Evolutionary conservation across 371 early-diverging fungal species (phyloP), one percentile per base, ranked within the genome.

Genomic region (Rhizopus stolonifer): DNA sequence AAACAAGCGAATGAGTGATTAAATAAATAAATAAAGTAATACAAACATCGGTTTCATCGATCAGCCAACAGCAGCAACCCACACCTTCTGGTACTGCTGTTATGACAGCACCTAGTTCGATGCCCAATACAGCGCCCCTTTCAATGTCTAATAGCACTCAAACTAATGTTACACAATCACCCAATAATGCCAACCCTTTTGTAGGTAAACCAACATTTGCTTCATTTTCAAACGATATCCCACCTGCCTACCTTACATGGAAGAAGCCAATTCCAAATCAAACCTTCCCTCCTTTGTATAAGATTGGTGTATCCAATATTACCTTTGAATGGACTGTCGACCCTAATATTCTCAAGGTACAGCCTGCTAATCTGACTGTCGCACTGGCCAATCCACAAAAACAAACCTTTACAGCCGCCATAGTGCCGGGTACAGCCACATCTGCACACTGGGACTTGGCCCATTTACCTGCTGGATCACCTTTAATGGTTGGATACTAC

Each of bases 211-310:
- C 71, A 7, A 70, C 67, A 1, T 66, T 53, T 21, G 70, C 71
- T 10, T 69, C 69, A 4, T 67, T 68, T 14, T 66, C 61, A 5
- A 66, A 66, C 18, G 61, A 70, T 52, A 67, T 70, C 0, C 73
- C 68, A 32, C 77, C 77, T 23, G 77, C 70, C 5, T 70, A 70
- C 45, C 49, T 77, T 11, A 67, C 72, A 22, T 77, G 77, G 77
- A 72, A 70, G 42, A 77, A 70, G n/a, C 77, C 77, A 4, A 63
- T 72, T 17, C 77, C 77, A 0, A 72, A 72, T 23, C 69, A 70
- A 24, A 69, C 69, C 1, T 68, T 68, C 34, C 70, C 73, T 1
- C 77, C 77, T 9, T 39, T 77, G 10, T 72, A 63, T 39, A 77
- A 77, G 42, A 68, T 70, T 31, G 73, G 73, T 19, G 69, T 64